Evolutionary conservation across 768 basidiomycete genomes (phyloP), one percentile per base, ranked within the genome.

Genomic region (Saitozyma podzolica): DNA sequence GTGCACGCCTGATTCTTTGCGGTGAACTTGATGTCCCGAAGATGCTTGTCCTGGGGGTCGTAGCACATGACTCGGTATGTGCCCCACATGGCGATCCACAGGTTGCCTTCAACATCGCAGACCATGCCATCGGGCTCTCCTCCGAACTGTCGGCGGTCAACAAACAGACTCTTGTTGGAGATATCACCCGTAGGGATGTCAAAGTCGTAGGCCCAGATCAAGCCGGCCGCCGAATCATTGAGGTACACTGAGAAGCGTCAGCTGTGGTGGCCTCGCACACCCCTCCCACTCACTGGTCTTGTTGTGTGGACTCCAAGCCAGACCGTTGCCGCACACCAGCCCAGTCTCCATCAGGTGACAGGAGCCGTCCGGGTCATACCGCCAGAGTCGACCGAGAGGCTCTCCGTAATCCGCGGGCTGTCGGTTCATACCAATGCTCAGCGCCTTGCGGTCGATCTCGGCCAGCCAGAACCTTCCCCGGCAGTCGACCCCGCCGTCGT

Each of bases 71-170:
- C 65, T 16, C 65, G 54, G n/a, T 48, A 57, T 17, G 53, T 50
- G 6, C 50, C 65, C 65, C 65, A 67, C 65, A 67, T 67, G 17
- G 65, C 65, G 58, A 67, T 67, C 61, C 61, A 67, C 37, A 67
- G 45, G 45, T 67, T 63, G 11, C 65, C 65, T 29, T 67, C 61
- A 37, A 67, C 55, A 40, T 58, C 56, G 50, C 49, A 59, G 0
- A 67, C 65, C 65, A 67, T 67, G 9, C 62, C 65, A 43, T 67
- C 65, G 0, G 65, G 65, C 45, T 67, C 65, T 20, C 65, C 65
- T 8, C 58, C 58, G 16, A 63, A 41, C n/a, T 50, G 39, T 14
- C 65, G 58, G 29, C 65, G 57, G 51, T 67, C 65, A 16, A 67
- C 50, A 29, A 67, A 67, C 42, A 67, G 48, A 14, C 61, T 47